Base-by-base conservation (phyloP, 1,284 basidiomycete species). In the Leccinum ponderosum region DNA sequence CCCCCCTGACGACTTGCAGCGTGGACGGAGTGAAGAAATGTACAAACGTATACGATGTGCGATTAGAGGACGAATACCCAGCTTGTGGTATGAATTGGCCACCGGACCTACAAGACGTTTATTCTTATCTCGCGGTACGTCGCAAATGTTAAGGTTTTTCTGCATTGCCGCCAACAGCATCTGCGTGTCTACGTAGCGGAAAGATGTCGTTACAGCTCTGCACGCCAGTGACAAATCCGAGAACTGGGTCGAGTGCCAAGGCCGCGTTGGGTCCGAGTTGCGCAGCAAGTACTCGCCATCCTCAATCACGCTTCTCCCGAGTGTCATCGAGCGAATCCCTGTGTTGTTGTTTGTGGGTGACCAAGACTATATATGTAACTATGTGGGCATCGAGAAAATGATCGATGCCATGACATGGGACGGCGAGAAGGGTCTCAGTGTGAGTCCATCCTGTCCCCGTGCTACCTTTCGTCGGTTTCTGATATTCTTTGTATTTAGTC, bases 51-150 rank as follows among this genome's bases (percentile, higher is more conserved):
- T 99, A 99, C 70, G 97, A 99, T 71, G 86, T 98, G 20, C 89
- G 97, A 35, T 78, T 94, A 29, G 87, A 90, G 58, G 97, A 99
- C 73, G 83, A 82, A 12, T 80, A 75, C 53, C 96, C 96, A n/a
- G 89, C 87, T 3, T 99, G 97, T 75, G 97, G 97, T 1, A 93
- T 98, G 94, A 97, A 97, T 75, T 99, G 97, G 97, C 97, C 97
- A 4, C 88, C 90, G n/a, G 94, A 95, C 66, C 84, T 99, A 25
- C 75, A 81, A 8, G 86, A 90, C 53, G 82, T 98, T 42, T 90
- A 89, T 48, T 77, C 80, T 3, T 98, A 96, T 72, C 85, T 99
- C 12, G 85, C 83, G 27, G 94, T 95, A 73, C 61, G 91, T 79
- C 11, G 42, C 35, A 39, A 54, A 27, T 12, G 22, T 33, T 42